Conservation (phyloP, 768 basidiomycete species). For the Auricularia sp. region DNA sequence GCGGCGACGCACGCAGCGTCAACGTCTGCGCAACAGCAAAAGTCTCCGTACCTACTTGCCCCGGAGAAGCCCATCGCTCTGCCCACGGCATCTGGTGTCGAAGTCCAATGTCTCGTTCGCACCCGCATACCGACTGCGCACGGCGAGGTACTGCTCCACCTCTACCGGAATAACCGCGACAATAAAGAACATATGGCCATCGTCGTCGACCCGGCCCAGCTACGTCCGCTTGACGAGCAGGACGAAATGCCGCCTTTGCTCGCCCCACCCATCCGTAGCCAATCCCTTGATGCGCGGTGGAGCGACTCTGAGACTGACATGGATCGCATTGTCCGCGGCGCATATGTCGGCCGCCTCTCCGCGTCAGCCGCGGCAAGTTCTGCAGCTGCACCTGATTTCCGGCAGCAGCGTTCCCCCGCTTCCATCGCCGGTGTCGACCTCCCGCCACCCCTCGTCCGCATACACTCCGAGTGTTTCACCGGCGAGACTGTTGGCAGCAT, state of each 20-base stretch:
- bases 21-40: not conserved
- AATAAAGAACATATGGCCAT: conserved; percentile 93
- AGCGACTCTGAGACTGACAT: conserved; percentile 76
- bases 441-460: conserved; percentile 78
- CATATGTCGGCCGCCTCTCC: conserved; percentile 81
- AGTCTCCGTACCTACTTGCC: conserved; percentile 1
- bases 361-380: conserved; percentile 34
- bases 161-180: conserved; percentile 91
- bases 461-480: conserved; percentile 98
- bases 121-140: conserved; percentile 96
- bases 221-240: conserved; percentile 23
- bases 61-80: conserved; percentile 4
- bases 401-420: not conserved
- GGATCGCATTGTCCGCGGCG: conserved; percentile 88
- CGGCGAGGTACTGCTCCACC: conserved; percentile 83
- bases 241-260: conserved; percentile 3
- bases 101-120: conserved; percentile 90
- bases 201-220: conserved; percentile 85
- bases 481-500: conserved; percentile 97
- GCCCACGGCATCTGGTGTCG: conserved; percentile 25
- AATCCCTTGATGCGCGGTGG: conserved; percentile 78
- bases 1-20: conserved; percentile 18
- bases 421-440: conserved; percentile 14
- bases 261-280: conserved; percentile 64
- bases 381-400: conserved; percentile 13